These are phyloP conservation scores for Vitis hybrid DNA, from an alignment of 177 flowering plant species.

Conservation along the genomic window DNA sequence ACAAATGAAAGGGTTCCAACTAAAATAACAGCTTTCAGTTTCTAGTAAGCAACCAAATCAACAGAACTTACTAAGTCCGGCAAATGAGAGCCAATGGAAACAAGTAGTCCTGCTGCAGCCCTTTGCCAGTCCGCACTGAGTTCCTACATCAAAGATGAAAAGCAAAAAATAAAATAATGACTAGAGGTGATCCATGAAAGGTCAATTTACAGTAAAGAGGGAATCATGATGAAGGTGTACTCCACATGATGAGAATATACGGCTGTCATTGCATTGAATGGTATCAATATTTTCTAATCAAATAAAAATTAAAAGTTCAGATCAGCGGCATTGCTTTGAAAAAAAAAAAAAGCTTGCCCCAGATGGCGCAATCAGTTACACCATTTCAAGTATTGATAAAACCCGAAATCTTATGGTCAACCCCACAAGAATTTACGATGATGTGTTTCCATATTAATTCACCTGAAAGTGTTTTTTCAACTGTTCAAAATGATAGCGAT, in stretches of 20 bases:
- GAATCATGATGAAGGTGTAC: neutral
- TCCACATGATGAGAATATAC: neutral
- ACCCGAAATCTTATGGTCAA: too few relatives aligned
- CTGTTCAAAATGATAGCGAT: too few relatives aligned
- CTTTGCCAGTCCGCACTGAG: slow-evolving; percentile 87
- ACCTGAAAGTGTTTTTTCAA: too few relatives aligned
- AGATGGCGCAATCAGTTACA: too few relatives aligned
- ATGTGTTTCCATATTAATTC: too few relatives aligned
- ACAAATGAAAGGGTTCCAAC: neutral
- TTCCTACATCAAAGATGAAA: slow-evolving; percentile 44
- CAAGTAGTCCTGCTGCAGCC: slow-evolving; percentile 82
- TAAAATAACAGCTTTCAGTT: neutral
- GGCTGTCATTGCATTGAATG: neutral
- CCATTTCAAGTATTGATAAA: too few relatives aligned
- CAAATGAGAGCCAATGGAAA: slow-evolving; percentile 81
- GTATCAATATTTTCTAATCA: neutral
- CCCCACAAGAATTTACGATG: too few relatives aligned
- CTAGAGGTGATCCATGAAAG: neutral
- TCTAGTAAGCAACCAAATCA: neutral
- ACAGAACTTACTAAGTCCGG: slow-evolving; percentile 81
- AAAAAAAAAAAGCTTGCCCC: too few relatives aligned
- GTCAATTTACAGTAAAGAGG: neutral
- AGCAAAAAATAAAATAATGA: neutral
- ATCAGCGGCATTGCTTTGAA: too few relatives aligned
- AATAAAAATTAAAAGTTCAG: neutral